Evolutionary conservation across 1,284 basidiomycete species (phyloP), one percentile per base, ranked within the genome.

Genomic region (Coriolopsis trogii): DNA sequence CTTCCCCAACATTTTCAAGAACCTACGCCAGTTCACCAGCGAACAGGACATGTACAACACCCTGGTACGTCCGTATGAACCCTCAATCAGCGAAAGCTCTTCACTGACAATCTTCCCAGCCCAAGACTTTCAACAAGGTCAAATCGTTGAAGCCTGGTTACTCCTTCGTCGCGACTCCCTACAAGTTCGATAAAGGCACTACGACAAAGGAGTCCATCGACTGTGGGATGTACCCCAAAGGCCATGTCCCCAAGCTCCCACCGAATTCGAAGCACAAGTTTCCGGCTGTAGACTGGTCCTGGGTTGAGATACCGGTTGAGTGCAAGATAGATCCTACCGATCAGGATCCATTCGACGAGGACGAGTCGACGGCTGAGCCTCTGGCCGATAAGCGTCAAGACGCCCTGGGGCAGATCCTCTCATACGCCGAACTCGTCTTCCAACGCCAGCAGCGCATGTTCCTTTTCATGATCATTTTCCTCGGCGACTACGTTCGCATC

Each of bases 401-500:
- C 12, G 34, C n/a, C 9, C 41, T 39, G 3, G 53, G 45, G 1
- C 57, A 56, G 37, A 34, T 56, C 15, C 42, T 53, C 3, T 44
- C 43, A 1, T 55, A 57, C 28, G 33, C 46, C 16, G 46, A 44
- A 3, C 28, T 36, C 24, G 33, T 54, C 30, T 55, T 55, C 41
- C 21, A 36, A 2, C 28, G 40, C 18, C 55, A 61, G 31, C 46
- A 46, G 18, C 39, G 44, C 26, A 41, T 21, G 6, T 41, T 33
- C 36, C 33, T 38, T 18, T 59, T 40, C 45, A 30, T 33, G 20
- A 16, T 59, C 33, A 16, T 53, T 25, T 41, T 61, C 42, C 28
- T 59, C 16, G 51, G 53, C 20, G 12, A 40, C 10, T 38, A 41
- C 31, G 53, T 43, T 6, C 55, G 60, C 16, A 13, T 62, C 16